Evolutionary conservation across 1,284 basidiomycete species (phyloP).

Genomic region (Ustilago cynodontis): DNA sequence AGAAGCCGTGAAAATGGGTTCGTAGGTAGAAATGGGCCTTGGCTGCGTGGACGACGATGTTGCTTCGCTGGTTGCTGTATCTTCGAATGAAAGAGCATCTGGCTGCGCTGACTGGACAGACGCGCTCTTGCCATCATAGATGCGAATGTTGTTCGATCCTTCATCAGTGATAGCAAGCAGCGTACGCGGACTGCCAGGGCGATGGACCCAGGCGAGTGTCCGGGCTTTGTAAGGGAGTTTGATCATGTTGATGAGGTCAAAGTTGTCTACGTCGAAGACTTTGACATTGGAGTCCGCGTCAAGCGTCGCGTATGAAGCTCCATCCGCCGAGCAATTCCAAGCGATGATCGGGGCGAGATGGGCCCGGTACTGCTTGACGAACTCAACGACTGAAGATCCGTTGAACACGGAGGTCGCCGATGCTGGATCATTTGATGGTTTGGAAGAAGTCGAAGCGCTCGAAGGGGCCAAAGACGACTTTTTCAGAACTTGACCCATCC

Average conservation of each 20-base stretch:
- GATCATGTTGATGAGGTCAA: constrained; percentile 99
- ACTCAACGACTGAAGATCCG: constrained; percentile 66
- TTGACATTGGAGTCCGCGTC: constrained; percentile 76
- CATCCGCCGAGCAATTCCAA: constrained; percentile 90
- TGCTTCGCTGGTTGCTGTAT: background rate
- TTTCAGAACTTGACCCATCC: constrained; percentile 98
- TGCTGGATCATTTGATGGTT: background rate
- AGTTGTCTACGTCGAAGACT: constrained; percentile 97
- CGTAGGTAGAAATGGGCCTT: constrained; percentile 8
- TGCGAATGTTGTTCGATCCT: constrained; percentile 79
- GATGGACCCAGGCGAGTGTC: constrained; percentile 81
- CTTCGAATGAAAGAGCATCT: background rate
- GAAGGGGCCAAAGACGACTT: constrained; percentile 83
- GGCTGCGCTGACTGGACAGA: background rate
- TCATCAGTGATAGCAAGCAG: constrained; percentile 90
- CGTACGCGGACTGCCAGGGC: constrained; percentile 85
- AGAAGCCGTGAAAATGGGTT: constrained; percentile 34
- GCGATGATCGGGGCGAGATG: constrained; percentile 84
- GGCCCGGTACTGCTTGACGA: constrained; percentile 76
- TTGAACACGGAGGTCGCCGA: constrained; percentile 27
- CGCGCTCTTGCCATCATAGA: constrained; percentile 84
- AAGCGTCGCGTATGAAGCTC: constrained; percentile 85
- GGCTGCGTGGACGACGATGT: background rate
- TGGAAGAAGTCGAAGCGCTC: constrained; percentile 80
- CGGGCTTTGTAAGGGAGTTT: constrained; percentile 74